Evolutionary conservation across 2,329 filamentous ascomycete genomes (phyloP), one percentile per base, ranked within the genome.

Genomic region (Lachnellula willkommii): DNA sequence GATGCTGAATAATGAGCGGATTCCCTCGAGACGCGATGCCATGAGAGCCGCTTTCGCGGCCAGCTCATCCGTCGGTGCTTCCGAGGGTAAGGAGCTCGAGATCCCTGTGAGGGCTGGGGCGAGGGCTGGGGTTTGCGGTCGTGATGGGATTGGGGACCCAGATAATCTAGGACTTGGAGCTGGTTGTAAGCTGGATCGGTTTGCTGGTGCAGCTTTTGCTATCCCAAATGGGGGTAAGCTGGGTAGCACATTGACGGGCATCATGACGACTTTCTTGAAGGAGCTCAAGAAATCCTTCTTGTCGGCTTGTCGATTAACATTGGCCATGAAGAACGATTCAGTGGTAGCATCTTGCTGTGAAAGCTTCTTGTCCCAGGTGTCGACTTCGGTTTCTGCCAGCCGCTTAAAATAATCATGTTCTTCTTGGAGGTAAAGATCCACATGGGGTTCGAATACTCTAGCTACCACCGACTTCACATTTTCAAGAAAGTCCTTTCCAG

Each of bases 201-300:
- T 67, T 42, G 53, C 14, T 57, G 71, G 57, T 0, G 68, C 53
- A 75, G 67, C 49, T 53, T 70, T 67, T 2, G 66, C 69, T 37
- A 71, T 72, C 58, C 74, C 79, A 67, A 84, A 89, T 53, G 79
- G 63, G 11, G 81, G 77, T 40, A 90, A 82, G 47, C 81, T 85
- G 1, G 90, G 89, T 4, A 97, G 77, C 8, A 91, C 93, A 52
- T 90, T 95, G 49, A 99, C 93, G 2, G 94, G 94, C 85, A 96
- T 95, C 92, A 99, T 96, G 62, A 99, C 89, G 8, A 99, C 94
- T 72, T 97, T 97, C 69, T 91, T 96, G 78, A 99, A 99, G 0
- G 92, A 96, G 47, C 87, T 94, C 59, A 99, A 70, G 66, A 99
- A 99, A 70, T 99, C 94, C 63, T 91, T 90, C 74, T 99, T 99